Evolutionary conservation across 2,329 filamentous ascomycete species (phyloP), one percentile per base, ranked within the genome.

Genomic region (Trichoderma afroharzianum): DNA sequence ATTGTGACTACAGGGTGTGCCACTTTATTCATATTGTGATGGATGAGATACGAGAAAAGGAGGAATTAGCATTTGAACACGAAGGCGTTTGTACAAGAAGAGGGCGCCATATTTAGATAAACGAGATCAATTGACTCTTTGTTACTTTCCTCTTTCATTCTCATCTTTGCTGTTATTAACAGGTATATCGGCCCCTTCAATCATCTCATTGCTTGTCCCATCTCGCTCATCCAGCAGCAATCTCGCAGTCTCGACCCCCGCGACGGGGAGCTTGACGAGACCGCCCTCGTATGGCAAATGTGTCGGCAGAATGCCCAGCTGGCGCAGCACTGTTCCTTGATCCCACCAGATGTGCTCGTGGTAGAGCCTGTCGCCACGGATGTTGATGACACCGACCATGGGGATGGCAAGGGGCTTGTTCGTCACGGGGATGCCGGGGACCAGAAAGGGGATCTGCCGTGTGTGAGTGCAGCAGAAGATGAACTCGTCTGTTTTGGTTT

Each of bases 321-420:
- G 88, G 26, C 85, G 80, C 30, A 92, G 78, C 24, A 87, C 87
- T 0, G 87, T 90, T 0, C 84, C 88, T 76, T 91, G 89, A 71
- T 92, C 90, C 90, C 90, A 92, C 33, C 86, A 84, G 24, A 92
- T 88, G 74, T 91, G 89, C 77, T 92, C 90, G 72, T 91, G 88
- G 73, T 86, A 89, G 3, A 92, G 78, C 5, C 87, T 83, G 70
- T 90, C 88, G 2, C 89, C 90, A 1, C 89, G 84, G 72, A 92
- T 82, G 50, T 88, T 88, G 8, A 91, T 87, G n/a, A 92, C 83
- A 8, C 85, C 85, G 4, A 88, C 88, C 67, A 91, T 85, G 0
- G 89, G 86, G 39, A 92, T 83, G 58, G 86, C 82, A 12, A 91
- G 82, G 9, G 81, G 79, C 69, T 81, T 83, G 59, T 83, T 80